Conservation (phyloP, 2,329 filamentous ascomycete genomes). For the Colletotrichum musicola region DNA sequence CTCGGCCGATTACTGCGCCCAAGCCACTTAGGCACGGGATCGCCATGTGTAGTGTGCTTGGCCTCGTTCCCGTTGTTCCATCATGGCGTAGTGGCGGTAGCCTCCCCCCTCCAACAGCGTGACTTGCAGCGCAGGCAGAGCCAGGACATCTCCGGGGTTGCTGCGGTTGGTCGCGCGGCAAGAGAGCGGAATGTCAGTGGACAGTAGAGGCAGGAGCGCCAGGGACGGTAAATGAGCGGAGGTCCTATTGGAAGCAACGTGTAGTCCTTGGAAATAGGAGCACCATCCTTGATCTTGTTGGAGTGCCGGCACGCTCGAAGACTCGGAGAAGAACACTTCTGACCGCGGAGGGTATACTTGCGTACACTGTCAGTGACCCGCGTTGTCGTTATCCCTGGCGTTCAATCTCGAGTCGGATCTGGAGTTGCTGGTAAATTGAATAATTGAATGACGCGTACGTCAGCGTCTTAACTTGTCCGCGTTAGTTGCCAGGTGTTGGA, state of each 20-base stretch:
- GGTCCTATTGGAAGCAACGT: neutral
- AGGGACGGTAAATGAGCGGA: conserved; percentile 3
- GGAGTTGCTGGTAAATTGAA: conserved; percentile 19
- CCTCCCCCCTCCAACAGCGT: conserved; percentile 5
- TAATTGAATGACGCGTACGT: conserved; percentile 9
- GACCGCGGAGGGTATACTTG: neutral
- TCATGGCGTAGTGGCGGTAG: neutral
- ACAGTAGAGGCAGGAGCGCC: neutral
- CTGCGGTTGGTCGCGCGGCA: conserved; percentile 21
- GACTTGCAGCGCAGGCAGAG: conserved; percentile 30
- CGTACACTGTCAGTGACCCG: neutral
- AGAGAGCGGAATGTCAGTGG: conserved; percentile 5
- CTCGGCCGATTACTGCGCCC: conserved; percentile 26
- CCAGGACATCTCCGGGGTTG: conserved; percentile 24
- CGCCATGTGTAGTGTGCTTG: conserved; percentile 29
- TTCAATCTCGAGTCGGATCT: neutral
- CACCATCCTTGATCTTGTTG: neutral
- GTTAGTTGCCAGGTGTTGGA: neutral
- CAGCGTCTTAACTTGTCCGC: neutral
- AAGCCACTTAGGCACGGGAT: conserved; percentile 30
- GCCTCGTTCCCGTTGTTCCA: conserved; percentile 2
- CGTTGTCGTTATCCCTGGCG: neutral
- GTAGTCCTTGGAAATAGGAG: conserved; percentile 5
- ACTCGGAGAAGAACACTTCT: conserved; percentile 10
- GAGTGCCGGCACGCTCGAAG: too few species aligned